phyloP scores from a whole-genome alignment of 139 green algal species.

The Deuterostichococcus epilithicus region DNA sequence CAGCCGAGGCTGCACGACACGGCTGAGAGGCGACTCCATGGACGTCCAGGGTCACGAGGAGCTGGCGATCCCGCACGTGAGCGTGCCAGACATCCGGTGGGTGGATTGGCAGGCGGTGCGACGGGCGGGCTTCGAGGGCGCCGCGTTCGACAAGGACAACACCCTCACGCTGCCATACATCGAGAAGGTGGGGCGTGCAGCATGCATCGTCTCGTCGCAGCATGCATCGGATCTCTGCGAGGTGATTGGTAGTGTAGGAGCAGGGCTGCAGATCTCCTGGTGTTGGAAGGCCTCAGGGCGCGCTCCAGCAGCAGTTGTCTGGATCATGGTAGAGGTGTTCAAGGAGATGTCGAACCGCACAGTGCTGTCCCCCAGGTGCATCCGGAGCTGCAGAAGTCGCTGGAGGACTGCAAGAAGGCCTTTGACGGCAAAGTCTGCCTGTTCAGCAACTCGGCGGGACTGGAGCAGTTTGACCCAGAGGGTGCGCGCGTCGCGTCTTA shows the following conservation, averaged over 20 bases:
- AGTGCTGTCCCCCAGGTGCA: no score
- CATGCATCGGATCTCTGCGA: neutral
- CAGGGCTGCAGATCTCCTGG: no score
- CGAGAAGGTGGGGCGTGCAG: neutral
- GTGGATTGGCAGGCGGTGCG: constrained; percentile 69
- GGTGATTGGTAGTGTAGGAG: neutral
- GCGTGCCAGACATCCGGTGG: constrained; percentile 54
- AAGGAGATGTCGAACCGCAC: no score
- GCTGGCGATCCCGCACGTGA: constrained; percentile 70
- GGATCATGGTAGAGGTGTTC: no score
- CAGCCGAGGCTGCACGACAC: neutral
- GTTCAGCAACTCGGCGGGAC: constrained; percentile 90
- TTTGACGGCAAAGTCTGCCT: constrained; percentile 72
- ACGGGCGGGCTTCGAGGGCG: constrained; percentile 69
- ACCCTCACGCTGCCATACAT: constrained; percentile 83
- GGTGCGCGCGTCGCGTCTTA: no score
- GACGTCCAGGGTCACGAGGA: constrained; percentile 46
- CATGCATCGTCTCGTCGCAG: no score
- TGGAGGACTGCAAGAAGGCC: constrained; percentile 45
- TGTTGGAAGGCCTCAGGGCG: no score
- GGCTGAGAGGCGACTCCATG: neutral
- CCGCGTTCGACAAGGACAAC: constrained; percentile 97
- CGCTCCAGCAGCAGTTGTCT: no score
- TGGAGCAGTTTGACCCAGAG: constrained; percentile 86
- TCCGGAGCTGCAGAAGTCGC: constrained; percentile 14